Conservation (phyloP, 306 rosid species). For the Morella rubra region DNA sequence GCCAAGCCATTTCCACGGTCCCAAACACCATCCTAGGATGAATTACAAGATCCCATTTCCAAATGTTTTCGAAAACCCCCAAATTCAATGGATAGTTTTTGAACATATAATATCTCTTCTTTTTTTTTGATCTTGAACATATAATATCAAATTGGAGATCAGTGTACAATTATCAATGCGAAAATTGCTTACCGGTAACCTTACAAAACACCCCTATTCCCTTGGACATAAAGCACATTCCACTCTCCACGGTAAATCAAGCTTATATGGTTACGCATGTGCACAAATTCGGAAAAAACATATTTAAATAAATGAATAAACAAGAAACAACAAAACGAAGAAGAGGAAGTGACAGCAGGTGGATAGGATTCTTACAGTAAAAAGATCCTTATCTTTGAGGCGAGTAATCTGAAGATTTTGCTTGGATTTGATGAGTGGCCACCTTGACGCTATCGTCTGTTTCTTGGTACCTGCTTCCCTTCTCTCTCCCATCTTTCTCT, state of each 20-base stretch:
- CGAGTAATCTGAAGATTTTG: slow-evolving; percentile 51
- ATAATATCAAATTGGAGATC: background rate
- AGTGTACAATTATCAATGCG: background rate
- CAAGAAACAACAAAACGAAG: background rate
- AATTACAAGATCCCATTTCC: background rate
- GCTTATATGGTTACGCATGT: background rate
- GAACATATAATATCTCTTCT: background rate
- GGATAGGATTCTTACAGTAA: slow-evolving; percentile 51
- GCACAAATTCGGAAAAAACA: background rate
- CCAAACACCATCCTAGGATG: slow-evolving; percentile 1
- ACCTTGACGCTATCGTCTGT: slow-evolving; percentile 24
- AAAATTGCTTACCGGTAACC: background rate
- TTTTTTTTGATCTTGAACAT: no score
- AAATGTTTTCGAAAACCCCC: background rate
- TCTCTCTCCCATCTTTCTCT: slow-evolving; percentile 70
- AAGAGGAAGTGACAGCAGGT: background rate
- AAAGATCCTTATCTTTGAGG: slow-evolving; percentile 69
- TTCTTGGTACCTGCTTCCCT: slow-evolving; percentile 36
- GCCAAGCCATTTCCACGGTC: slow-evolving; percentile 5
- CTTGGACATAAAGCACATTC: background rate
- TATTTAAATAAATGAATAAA: background rate
- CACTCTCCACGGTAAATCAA: background rate
- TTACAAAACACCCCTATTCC: background rate
- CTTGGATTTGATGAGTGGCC: slow-evolving; percentile 83
- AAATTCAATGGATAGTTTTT: background rate